Conservation (phyloP, 371 early-diverging fungal species). For the Paraphysoderma sedebokerense region DNA sequence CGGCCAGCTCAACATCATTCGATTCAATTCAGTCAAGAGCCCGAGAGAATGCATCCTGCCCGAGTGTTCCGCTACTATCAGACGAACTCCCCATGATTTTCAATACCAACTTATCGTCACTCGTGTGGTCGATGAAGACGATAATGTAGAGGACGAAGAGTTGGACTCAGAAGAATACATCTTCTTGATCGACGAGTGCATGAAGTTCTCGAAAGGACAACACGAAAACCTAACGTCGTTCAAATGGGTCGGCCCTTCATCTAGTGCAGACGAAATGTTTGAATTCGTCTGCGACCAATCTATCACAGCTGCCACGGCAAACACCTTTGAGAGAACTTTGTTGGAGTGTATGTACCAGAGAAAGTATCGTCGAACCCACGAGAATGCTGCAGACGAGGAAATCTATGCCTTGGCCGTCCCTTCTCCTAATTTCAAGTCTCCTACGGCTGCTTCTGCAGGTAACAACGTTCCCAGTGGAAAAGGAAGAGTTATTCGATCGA, state of each 20-base stretch:
- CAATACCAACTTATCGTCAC: slow-evolving; percentile 43
- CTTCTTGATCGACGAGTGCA: slow-evolving; percentile 32
- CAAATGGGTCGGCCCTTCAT: slow-evolving; percentile 9
- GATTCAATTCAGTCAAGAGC: too few species aligned
- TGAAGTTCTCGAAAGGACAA: slow-evolving; percentile 21
- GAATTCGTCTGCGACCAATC: slow-evolving; percentile 26
- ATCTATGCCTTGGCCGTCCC: slow-evolving; percentile 26
- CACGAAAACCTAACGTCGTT: slow-evolving; percentile 5
- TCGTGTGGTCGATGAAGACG: slow-evolving; percentile 48
- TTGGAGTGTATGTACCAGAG: slow-evolving; percentile 54
- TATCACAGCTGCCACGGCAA: slow-evolving; percentile 14
- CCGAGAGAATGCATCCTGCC: slow-evolving; percentile 23
- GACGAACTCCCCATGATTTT: slow-evolving; percentile 28
- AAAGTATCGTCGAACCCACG: slow-evolving; percentile 19
- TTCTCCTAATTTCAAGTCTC: too few species aligned
- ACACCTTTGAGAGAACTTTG: slow-evolving; percentile 34
- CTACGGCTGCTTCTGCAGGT: too few species aligned
- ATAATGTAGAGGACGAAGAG: slow-evolving; percentile 11
- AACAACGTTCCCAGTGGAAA: too few species aligned
- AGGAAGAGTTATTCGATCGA: too few species aligned
- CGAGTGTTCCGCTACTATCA: slow-evolving; percentile 36
- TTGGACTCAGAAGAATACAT: slow-evolving; percentile 22
- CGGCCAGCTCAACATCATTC: too few species aligned
- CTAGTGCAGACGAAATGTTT: slow-evolving; percentile 10
- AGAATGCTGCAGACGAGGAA: slow-evolving; percentile 36